Conservation (phyloP, 2,329 filamentous ascomycete species). For the Madurella mycetomatis region DNA sequence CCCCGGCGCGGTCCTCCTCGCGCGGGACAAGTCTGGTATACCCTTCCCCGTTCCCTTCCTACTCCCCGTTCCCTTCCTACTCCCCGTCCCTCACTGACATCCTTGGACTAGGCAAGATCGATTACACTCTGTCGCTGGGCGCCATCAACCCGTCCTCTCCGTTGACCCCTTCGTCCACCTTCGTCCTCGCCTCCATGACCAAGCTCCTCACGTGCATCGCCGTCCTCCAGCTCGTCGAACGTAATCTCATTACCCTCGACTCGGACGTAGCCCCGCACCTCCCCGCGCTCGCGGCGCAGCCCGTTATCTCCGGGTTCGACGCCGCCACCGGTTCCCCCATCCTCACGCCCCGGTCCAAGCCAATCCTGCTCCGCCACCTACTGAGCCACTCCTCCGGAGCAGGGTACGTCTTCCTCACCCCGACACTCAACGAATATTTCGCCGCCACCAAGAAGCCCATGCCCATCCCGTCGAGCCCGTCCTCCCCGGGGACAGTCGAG, state of each 20-base stretch:
- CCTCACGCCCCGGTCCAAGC: slow-evolving; percentile 26
- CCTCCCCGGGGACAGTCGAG: slow-evolving; percentile 9
- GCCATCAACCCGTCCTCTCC: slow-evolving; percentile 13
- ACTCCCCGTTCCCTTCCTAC: not conserved
- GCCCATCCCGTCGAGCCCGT: not conserved
- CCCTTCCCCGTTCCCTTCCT: not conserved
- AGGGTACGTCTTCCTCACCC: slow-evolving; percentile 36
- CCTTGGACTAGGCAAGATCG: slow-evolving; percentile 24
- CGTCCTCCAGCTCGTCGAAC: slow-evolving; percentile 44
- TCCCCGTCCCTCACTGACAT: not conserved
- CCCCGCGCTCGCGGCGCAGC: slow-evolving; percentile 40
- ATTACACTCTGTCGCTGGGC: slow-evolving; percentile 25
- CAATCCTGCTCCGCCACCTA: slow-evolving; percentile 44
- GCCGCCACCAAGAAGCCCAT: slow-evolving; percentile 8
- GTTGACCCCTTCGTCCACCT: slow-evolving; percentile 25
- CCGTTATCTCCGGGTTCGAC: slow-evolving; percentile 41
- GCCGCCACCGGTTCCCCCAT: slow-evolving; percentile 33
- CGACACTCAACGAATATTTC: slow-evolving; percentile 1
- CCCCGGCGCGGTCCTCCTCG: slow-evolving; percentile 20
- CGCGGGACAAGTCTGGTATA: slow-evolving; percentile 22
- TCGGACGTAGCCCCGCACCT: slow-evolving; percentile 41
- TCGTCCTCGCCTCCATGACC: slow-evolving; percentile 35
- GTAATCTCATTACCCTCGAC: slow-evolving; percentile 40
- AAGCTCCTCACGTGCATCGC: slow-evolving; percentile 45
- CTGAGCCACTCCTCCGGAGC: slow-evolving; percentile 45